A percentile compares a stretch with the other conserved stretches of the same genome.
Evolutionary conservation across 805 yeast genomes (phyloP).

Genomic region (Zygosaccharomyces lentus): DNA sequence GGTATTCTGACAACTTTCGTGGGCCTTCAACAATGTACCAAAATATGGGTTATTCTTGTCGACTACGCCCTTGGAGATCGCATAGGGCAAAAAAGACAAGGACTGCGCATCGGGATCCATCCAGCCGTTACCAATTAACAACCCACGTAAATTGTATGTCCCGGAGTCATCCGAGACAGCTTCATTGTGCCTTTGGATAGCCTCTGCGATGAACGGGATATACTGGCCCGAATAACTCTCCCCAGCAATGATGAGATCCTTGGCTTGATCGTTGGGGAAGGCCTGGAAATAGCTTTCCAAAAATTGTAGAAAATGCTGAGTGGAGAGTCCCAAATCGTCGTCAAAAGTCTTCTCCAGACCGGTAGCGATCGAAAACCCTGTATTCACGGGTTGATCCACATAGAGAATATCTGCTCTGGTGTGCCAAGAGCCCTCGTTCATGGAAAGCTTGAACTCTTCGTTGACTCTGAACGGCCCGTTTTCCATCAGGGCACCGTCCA

Average conservation of each 20-base stretch:
- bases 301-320: constrained; percentile 59
- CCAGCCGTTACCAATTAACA: constrained; percentile 92
- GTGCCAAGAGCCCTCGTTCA: constrained; percentile 80
- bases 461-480: constrained; percentile 78
- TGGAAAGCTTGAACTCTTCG: constrained; percentile 41
- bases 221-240: constrained; percentile 98
- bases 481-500: constrained; percentile 96
- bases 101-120: constrained; percentile 84
- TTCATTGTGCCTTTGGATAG: constrained; percentile 47
- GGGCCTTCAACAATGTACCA: constrained; percentile 42
- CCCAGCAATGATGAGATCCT: constrained; percentile 78
- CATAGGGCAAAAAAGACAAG: constrained; percentile 70
- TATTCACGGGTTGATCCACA: constrained; percentile 92
- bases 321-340: constrained; percentile 52
- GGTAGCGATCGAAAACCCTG: constrained; percentile 75
- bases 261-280: constrained; percentile 66
- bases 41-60: constrained; percentile 39
- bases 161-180: constrained; percentile 18
- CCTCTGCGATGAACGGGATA: constrained; percentile 79
- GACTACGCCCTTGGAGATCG: constrained; percentile 55
- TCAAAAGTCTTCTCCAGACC: constrained; percentile 40
- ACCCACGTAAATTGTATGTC: constrained; percentile 50
- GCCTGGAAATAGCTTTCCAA: constrained; percentile 58
- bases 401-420: constrained; percentile 72
- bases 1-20: constrained; percentile 57